Percentiles rank a stretch among this genome's conserved stretches.
Evolutionary conservation across 495 filamentous ascomycete species (phyloP).

Genomic region (Xylaria telfairii): DNA sequence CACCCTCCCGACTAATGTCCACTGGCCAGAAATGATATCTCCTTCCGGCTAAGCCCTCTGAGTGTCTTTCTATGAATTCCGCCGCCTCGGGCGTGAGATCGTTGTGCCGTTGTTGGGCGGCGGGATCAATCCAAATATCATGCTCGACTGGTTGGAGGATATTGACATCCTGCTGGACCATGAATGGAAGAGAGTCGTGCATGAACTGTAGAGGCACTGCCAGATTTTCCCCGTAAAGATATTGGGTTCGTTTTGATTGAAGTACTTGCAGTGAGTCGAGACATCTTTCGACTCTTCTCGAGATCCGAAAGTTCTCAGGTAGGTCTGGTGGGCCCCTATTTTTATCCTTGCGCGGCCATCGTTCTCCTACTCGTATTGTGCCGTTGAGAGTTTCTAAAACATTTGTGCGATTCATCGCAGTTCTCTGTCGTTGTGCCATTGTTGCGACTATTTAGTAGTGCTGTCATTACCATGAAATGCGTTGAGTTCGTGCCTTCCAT

Average conservation of each 20-base stretch:
- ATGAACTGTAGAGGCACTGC: constrained; percentile 18
- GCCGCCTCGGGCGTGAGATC: neutral
- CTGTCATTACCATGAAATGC: neutral
- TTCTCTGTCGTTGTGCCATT: neutral
- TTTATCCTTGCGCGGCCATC: constrained; percentile 13
- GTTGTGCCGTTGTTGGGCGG: neutral
- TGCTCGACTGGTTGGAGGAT: neutral
- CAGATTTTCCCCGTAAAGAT: neutral
- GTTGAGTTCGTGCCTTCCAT: neutral
- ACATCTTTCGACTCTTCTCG: neutral
- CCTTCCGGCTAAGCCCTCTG: neutral
- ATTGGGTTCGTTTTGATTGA: neutral
- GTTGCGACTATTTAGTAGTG: neutral
- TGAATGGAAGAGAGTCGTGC: constrained; percentile 14
- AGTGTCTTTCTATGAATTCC: neutral
- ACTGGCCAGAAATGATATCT: constrained; percentile 21
- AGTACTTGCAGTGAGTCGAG: neutral
- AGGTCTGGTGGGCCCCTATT: constrained; percentile 6
- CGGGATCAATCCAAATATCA: neutral
- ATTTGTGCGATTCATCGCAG: neutral
- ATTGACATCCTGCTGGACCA: constrained; percentile 15
- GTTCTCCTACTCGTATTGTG: neutral
- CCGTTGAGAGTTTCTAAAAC: neutral
- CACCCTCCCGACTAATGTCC: neutral
- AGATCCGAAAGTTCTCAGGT: neutral